Evolutionary conservation across 2,329 filamentous ascomycete genomes (phyloP).

Genomic region (Colletotrichum costaricense): DNA sequence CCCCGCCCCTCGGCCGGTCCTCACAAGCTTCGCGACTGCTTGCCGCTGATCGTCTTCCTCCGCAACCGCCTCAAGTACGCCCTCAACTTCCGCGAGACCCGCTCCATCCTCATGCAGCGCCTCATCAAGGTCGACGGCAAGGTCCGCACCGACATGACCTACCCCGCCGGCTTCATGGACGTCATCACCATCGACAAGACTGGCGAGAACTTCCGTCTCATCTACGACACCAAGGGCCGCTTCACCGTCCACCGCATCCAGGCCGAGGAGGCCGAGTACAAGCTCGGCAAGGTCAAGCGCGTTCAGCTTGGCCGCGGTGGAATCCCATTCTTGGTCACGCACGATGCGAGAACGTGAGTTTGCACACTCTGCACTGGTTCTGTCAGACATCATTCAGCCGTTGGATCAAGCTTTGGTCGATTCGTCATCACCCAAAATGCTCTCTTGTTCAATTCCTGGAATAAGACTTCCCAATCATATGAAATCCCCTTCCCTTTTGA

Average conservation of each 20-base stretch:
- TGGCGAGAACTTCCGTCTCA: slow-evolving; percentile 99
- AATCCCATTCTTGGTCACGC: slow-evolving; percentile 99
- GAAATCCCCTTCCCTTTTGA: background rate
- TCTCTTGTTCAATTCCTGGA: slow-evolving; percentile 23
- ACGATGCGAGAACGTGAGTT: slow-evolving; percentile 99
- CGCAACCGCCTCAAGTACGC: slow-evolving; percentile 98
- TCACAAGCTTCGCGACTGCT: slow-evolving; percentile 99
- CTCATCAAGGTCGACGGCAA: slow-evolving; percentile 99
- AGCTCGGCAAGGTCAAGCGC: slow-evolving; percentile 99
- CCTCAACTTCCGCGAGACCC: slow-evolving; percentile 97
- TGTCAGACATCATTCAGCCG: slow-evolving; percentile 99
- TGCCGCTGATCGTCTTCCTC: slow-evolving; percentile 99
- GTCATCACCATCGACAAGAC: slow-evolving; percentile 99
- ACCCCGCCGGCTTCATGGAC: slow-evolving; percentile 99
- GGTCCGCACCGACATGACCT: slow-evolving; percentile 98
- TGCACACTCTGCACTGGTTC: slow-evolving; percentile 49
- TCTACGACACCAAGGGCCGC: slow-evolving; percentile 99
- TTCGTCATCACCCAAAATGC: slow-evolving; percentile 48
- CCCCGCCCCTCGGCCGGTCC: slow-evolving; percentile 83
- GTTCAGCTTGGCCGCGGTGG: slow-evolving; percentile 99
- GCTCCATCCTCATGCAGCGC: slow-evolving; percentile 98
- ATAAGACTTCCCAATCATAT: slow-evolving; percentile 18
- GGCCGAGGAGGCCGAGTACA: slow-evolving; percentile 98
- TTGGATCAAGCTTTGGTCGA: slow-evolving; percentile 99
- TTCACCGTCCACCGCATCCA: slow-evolving; percentile 99